Base-by-base conservation (phyloP, 805 yeast genomes). In the Schwanniomyces sp. region DNA sequence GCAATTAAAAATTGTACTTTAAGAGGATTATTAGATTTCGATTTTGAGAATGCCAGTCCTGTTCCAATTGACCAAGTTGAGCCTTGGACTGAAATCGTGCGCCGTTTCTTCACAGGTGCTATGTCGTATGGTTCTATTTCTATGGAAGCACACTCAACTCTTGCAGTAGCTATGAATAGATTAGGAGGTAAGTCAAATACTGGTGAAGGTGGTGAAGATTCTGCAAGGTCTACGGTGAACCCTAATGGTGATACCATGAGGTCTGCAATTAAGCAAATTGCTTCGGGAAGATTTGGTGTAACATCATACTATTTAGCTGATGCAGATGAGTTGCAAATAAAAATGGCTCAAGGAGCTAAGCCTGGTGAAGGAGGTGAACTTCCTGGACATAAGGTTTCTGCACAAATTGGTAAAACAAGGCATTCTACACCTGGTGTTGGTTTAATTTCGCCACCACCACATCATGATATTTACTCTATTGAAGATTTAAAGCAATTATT, bases 311-410 rank as follows among this genome's bases (percentile, higher is more conserved):
- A 94, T 68, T 77, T 92, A 59, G 84, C 97, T 32, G 98, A 92
- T 72, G 96, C 98, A 38, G 98, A 92, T 62, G 98, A 92, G 74
- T 82, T 92, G 53, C 99, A 92, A 72, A 94, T 92, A 69, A 92
- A 92, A 75, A 91, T 92, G 91, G 98, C 98, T 8, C 99, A 92
- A 74, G 98, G 99, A 74, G 99, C 99, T 46, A 92, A 92, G 73
- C 98, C 98, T 9, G 99, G 98, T 75, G 98, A 94, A 77, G 99
- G 99, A 79, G 99, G 99, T 79, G 98, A 94, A 71, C 78, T 91
- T 57, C 97, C 97, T 32, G 96, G 96, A 50, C 87, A 88, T 74
- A 92, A 92, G 72, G 99, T 92, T 42, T 81, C 92, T 25, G 82
- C 78, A 49, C 81, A 81, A 42, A 92, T 92, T 73, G 99, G 96